Percentiles rank a stretch among this genome's conserved stretches.
Conservation (phyloP, 2,329 filamentous ascomycete species). For the Rhynchosporium secalis region DNA sequence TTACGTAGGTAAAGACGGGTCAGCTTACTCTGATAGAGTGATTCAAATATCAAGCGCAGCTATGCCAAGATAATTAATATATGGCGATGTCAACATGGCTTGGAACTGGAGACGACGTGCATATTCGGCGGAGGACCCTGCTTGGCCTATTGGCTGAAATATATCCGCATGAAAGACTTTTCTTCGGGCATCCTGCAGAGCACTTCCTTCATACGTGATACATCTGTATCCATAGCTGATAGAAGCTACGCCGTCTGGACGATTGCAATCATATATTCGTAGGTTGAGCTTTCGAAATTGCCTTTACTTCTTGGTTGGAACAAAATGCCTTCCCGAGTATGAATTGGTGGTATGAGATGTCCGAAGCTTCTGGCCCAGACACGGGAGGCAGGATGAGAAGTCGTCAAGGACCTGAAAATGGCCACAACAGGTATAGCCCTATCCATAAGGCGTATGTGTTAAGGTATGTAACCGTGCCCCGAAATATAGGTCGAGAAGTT, state of each 20-base stretch:
- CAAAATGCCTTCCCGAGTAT: neutral
- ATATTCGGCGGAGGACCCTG: neutral
- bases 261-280: neutral
- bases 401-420: neutral
- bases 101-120: conserved; percentile 4
- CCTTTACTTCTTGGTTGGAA: neutral
- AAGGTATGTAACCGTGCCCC: neutral
- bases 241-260: neutral
- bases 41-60: conserved; percentile 3
- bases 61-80: neutral
- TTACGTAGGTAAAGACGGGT: neutral
- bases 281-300: neutral
- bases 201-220: neutral
- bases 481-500: neutral
- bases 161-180: neutral
- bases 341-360: neutral
- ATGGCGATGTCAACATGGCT: conserved; percentile 1
- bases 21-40: conserved; percentile 1
- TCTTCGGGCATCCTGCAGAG: neutral
- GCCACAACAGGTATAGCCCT: neutral
- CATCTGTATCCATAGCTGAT: too few species aligned
- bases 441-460: neutral
- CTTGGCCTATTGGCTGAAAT: neutral
- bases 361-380: neutral
- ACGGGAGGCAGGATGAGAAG: neutral